phyloP scores from a whole-genome alignment of 352 stramenopile genomes.

The Phytophthora multivora region DNA sequence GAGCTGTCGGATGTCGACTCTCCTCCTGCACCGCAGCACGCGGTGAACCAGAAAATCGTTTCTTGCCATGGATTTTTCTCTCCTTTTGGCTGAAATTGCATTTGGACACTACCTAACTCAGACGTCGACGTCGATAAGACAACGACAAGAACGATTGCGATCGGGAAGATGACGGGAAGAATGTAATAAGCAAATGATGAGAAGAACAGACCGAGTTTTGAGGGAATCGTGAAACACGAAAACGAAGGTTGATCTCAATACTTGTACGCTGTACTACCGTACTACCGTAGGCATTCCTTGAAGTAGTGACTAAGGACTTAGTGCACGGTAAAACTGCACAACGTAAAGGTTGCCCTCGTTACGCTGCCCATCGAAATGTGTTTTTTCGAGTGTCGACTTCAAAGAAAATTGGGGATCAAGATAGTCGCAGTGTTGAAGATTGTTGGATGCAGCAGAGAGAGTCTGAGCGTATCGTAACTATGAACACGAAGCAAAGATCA shows the following conservation, averaged over 20 bases:
- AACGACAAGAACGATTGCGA: slow-evolving; percentile 1
- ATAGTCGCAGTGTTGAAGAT: background rate
- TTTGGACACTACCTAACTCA: too few relatives aligned
- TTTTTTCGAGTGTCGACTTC: background rate
- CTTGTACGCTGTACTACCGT: too few relatives aligned
- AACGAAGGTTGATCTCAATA: too few relatives aligned
- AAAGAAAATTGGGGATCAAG: background rate
- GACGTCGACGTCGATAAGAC: background rate
- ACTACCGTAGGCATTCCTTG: too few relatives aligned
- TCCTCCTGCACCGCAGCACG: slow-evolving; percentile 31
- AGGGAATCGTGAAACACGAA: too few relatives aligned
- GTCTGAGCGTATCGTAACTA: background rate
- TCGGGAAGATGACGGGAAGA: background rate
- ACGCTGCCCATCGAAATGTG: background rate
- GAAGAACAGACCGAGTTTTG: background rate
- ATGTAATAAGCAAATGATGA: background rate
- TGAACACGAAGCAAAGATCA: background rate
- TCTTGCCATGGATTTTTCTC: background rate
- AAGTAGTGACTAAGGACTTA: too few relatives aligned
- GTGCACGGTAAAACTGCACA: background rate
- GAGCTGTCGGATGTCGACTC: slow-evolving; percentile 37
- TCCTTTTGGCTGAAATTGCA: background rate
- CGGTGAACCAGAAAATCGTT: slow-evolving; percentile 8
- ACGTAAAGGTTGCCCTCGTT: background rate
- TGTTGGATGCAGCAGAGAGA: background rate